phyloP scores from a whole-genome alignment of 148 eudicot species.

The Nyssa sinensis region DNA sequence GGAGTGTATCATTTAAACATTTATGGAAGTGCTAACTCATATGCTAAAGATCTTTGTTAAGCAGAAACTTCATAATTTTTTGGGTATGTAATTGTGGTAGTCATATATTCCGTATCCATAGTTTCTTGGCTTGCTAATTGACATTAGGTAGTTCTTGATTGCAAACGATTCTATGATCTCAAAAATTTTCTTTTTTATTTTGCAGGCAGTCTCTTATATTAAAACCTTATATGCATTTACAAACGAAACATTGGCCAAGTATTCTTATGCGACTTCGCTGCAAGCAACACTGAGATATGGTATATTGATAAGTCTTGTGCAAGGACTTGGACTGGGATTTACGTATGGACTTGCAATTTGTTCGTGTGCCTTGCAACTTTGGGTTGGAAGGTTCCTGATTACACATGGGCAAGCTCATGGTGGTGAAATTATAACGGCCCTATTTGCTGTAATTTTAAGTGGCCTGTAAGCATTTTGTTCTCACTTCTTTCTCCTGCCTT shows the following conservation, averaged over 20 bases:
- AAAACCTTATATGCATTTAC: conserved; percentile 88
- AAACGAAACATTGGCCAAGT: conserved; percentile 95
- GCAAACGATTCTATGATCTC: background rate
- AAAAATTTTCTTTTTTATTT: conserved; percentile 1
- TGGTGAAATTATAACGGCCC: conserved; percentile 86
- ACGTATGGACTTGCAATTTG: conserved; percentile 98
- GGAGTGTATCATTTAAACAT: background rate
- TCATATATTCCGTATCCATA: background rate
- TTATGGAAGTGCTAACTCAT: background rate
- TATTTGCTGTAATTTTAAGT: conserved; percentile 90
- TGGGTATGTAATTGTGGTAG: too few relatives aligned
- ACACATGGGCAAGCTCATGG: conserved; percentile 76
- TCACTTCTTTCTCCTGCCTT: conserved; percentile 3
- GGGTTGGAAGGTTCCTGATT: conserved; percentile 92
- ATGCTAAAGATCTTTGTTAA: background rate
- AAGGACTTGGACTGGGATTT: conserved; percentile 98
- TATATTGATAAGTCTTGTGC: conserved; percentile 97
- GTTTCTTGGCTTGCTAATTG: background rate
- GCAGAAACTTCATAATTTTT: background rate
- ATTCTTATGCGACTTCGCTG: conserved; percentile 94
- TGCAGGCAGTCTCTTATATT: conserved; percentile 85
- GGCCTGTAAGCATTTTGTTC: conserved; percentile 79
- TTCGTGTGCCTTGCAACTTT: conserved; percentile 97
- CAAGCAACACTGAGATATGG: conserved; percentile 98
- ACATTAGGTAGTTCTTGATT: conserved; percentile 7